Base-by-base conservation (phyloP, 2,329 filamentous ascomycete genomes). In the Aspergillus sp. region DNA sequence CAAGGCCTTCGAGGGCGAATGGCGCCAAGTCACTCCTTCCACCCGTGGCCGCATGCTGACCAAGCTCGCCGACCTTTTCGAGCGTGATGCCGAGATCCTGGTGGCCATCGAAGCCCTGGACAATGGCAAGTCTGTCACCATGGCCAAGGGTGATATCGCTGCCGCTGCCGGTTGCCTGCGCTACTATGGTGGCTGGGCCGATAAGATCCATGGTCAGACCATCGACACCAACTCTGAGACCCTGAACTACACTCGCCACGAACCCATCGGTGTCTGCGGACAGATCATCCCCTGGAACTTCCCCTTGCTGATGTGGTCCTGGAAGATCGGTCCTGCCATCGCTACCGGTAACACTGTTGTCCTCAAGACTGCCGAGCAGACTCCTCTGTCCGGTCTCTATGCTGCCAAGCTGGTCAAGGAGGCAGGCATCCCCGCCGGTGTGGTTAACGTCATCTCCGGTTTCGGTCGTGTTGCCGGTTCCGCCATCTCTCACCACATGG, bases 211-310 rank as follows among this genome's bases (percentile, higher is more conserved):
- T 81, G 92, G 92, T 78, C 92, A 93, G 84, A 91, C 92, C 64
- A 87, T 95, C 65, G 90, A 96, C 71, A 90, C 91, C 68, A 81
- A 84, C 71, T 84, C 86, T 58, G 89, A 92, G 67, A 90, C 88
- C 77, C 91, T 96, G 82, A 89, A 90, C 83, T 96, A 95, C 83
- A 92, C 90, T 69, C 83, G 85, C 74, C 86, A 88, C 69, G 91
- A 96, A 83, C 90, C 92, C 38, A 79, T 87, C 64, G 90, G 90
- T 78, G 89, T 92, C 64, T 95, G 91, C 77, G 91, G 88, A 75
- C 91, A 96, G 78, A 94, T 95, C 75, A 94, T 95, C 71, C 91
- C 91, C 67, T 93, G 90, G 90, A 93, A 93, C 83, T 94, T 92
- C 82, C 90, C 91, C 17, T 79, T 94, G 57, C 85, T 92, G 76